These are phyloP conservation scores for Microsporum canis DNA, from an alignment of 2,329 filamentous ascomycete species.

Conservation along the genomic window DNA sequence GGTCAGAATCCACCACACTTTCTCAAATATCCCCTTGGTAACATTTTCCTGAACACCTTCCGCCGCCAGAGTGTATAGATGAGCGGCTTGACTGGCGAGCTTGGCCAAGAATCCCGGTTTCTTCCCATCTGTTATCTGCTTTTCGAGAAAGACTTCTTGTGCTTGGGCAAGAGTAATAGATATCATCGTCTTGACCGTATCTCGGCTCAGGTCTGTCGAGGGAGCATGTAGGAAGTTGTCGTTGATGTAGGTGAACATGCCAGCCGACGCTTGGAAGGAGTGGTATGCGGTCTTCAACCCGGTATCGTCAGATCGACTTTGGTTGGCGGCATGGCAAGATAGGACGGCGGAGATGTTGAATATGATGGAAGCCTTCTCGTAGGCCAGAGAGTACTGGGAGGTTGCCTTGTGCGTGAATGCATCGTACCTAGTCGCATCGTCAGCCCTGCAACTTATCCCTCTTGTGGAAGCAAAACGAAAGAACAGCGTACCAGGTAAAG, in stretches of 20 bases:
- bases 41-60: slow-evolving; percentile 92
- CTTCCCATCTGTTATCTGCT: slow-evolving; percentile 85
- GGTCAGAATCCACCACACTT: slow-evolving; percentile 70
- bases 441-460: neutral
- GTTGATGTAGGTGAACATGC: slow-evolving; percentile 99
- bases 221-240: slow-evolving; percentile 98
- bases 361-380: slow-evolving; percentile 97
- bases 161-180: slow-evolving; percentile 87
- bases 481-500: slow-evolving; percentile 72
- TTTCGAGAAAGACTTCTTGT: slow-evolving; percentile 95
- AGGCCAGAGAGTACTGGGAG: slow-evolving; percentile 88
- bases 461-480: neutral
- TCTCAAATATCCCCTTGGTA: slow-evolving; percentile 81
- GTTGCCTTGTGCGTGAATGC: slow-evolving; percentile 99
- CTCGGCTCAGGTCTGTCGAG: slow-evolving; percentile 86
- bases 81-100: slow-evolving; percentile 78
- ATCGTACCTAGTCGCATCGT: slow-evolving; percentile 60
- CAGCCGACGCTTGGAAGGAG: slow-evolving; percentile 92
- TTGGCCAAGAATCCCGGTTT: slow-evolving; percentile 88
- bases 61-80: slow-evolving; percentile 73
- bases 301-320: slow-evolving; percentile 82
- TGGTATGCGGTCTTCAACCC: slow-evolving; percentile 95
- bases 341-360: slow-evolving; percentile 98
- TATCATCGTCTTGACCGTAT: slow-evolving; percentile 92
- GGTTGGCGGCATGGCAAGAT: slow-evolving; percentile 86